These are phyloP conservation scores for Tylopilus vinaceipallidus DNA, from an alignment of 768 basidiomycete genomes.

Conservation along the genomic window DNA sequence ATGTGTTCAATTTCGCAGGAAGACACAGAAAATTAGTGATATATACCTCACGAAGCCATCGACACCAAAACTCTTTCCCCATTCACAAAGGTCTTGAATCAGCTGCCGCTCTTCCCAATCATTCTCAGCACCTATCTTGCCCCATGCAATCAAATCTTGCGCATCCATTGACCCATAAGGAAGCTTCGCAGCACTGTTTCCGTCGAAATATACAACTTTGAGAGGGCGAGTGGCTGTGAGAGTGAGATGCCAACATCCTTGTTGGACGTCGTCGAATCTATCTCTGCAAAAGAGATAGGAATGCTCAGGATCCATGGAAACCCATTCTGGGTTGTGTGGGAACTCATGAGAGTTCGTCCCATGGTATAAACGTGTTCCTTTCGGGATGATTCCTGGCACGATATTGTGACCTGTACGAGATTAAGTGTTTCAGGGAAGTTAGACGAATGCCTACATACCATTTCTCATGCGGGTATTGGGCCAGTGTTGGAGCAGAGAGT, in stretches of 20 bases:
- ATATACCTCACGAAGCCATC: slow-evolving; percentile 36
- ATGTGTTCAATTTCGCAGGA: slow-evolving; percentile 12
- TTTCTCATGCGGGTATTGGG: slow-evolving; percentile 44
- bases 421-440: not conserved
- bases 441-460: slow-evolving; percentile 16
- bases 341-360: slow-evolving; percentile 16
- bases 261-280: not conserved
- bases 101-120: slow-evolving; percentile 22
- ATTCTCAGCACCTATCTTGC: slow-evolving; percentile 18
- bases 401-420: slow-evolving; percentile 5
- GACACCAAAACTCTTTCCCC: slow-evolving; percentile 31
- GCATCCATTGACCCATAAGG: slow-evolving; percentile 29
- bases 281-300: slow-evolving; percentile 38
- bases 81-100: slow-evolving; percentile 31
- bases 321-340: slow-evolving; percentile 31
- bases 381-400: slow-evolving; percentile 31
- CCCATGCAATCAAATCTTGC: slow-evolving; percentile 37
- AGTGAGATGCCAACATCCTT: slow-evolving; percentile 32
- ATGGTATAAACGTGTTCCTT: slow-evolving; percentile 35
- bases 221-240: slow-evolving; percentile 27
- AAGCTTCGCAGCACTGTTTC: slow-evolving; percentile 7
- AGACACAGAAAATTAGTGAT: slow-evolving; percentile 20
- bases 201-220: slow-evolving; percentile 32
- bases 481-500: slow-evolving; percentile 40
- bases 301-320: slow-evolving; percentile 33